A percentile compares a stretch with the other conserved stretches of the same genome.
Conservation (phyloP, 495 filamentous ascomycete species). For the Massariosphaeria phaeospora region DNA sequence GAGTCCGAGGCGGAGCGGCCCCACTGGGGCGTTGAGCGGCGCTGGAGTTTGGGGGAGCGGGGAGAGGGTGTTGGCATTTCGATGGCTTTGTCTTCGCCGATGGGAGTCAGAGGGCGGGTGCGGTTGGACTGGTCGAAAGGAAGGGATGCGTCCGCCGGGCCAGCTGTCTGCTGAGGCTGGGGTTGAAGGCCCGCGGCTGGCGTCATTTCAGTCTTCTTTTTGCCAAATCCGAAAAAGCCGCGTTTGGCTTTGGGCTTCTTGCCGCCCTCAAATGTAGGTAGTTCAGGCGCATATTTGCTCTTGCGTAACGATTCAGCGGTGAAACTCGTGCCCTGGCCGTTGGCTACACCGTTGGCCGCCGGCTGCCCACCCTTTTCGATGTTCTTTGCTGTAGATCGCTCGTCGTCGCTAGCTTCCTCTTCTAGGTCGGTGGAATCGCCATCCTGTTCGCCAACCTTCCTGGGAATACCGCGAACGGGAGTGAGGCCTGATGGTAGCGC, state of each 20-base stretch:
- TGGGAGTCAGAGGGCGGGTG: conserved; percentile 25
- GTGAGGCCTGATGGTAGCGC: conserved; percentile 40
- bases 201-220: conserved; percentile 31
- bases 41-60: conserved; percentile 32
- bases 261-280: conserved; percentile 13
- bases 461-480: conserved; percentile 63
- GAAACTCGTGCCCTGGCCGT: conserved; percentile 22
- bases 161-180: neutral
- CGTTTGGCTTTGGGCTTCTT: conserved; percentile 31
- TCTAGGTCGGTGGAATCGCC: conserved; percentile 64
- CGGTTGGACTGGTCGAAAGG: conserved; percentile 10
- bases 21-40: conserved; percentile 28
- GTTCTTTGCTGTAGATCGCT: conserved; percentile 25
- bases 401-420: conserved; percentile 47
- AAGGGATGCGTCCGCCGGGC: conserved; percentile 3
- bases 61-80: conserved; percentile 4
- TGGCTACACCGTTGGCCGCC: conserved; percentile 27
- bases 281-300: conserved; percentile 25
- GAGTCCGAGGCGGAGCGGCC: conserved; percentile 28
- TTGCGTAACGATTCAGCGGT: conserved; percentile 20
- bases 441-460: conserved; percentile 51
- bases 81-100: conserved; percentile 24
- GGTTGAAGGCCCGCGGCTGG: neutral
- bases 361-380: conserved; percentile 28
- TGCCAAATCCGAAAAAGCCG: conserved; percentile 37